phyloP scores from a whole-genome alignment of 1,284 basidiomycete genomes.

The Lignosus rhinocerotis region DNA sequence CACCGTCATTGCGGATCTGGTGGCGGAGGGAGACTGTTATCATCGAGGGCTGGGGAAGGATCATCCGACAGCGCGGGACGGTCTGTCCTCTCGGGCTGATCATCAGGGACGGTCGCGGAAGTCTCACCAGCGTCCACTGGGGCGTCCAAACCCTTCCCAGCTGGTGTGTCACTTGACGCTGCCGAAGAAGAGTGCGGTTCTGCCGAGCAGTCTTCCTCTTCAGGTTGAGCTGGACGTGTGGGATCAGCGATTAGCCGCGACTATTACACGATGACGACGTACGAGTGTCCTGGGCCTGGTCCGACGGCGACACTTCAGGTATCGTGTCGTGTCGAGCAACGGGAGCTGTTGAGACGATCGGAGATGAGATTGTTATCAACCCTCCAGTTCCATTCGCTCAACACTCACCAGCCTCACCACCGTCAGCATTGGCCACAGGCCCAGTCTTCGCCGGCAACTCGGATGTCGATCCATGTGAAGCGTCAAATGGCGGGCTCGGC shows the following conservation, averaged over 20 bases:
- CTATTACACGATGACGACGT: constrained; percentile 6
- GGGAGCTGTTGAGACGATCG: constrained; percentile 10
- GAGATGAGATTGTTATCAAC: not conserved
- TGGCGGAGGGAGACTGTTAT: constrained; percentile 16
- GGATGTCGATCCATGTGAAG: not conserved
- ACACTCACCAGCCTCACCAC: not conserved
- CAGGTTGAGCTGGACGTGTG: constrained; percentile 8
- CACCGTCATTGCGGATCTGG: constrained; percentile 46
- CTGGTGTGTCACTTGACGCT: constrained; percentile 8
- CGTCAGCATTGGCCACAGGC: not conserved
- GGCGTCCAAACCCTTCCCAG: not conserved
- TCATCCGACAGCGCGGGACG: not conserved
- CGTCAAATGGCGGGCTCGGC: not conserved
- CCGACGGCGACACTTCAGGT: not conserved
- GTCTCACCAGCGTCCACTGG: not conserved
- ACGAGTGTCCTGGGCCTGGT: constrained; percentile 3
- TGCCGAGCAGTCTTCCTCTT: constrained; percentile 5
- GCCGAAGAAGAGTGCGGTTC: constrained; percentile 3
- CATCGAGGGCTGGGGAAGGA: not conserved
- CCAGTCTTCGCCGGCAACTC: not conserved
- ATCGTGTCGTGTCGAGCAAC: constrained; percentile 1
- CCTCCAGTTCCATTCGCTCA: not conserved
- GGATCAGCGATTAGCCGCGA: constrained; percentile 3
- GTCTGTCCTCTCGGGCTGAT: not conserved
- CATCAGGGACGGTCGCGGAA: constrained; percentile 2